Evolutionary conservation across 345 rosid species (phyloP).

Genomic region (Carallia pectinifolia): DNA sequence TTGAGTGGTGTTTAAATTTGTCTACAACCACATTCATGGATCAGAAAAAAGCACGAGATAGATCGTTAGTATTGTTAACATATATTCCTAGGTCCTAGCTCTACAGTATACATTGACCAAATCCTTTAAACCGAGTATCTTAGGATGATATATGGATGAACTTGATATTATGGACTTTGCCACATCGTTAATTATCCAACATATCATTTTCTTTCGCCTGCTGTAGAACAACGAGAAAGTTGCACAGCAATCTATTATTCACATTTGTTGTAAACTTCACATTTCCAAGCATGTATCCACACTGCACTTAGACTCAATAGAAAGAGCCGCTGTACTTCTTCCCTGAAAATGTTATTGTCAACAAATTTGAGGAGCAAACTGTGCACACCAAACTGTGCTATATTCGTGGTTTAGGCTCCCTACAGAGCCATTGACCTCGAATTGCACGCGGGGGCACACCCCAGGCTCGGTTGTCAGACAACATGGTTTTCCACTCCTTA

Average conservation of each 20-base stretch:
- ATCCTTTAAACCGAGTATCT: too few relatives aligned
- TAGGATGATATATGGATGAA: too few relatives aligned
- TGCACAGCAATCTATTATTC: too few relatives aligned
- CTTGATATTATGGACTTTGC: too few relatives aligned
- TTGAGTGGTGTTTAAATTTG: too few relatives aligned
- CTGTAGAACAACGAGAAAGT: slow-evolving; percentile 16
- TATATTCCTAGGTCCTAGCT: too few relatives aligned
- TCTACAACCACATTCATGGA: too few relatives aligned
- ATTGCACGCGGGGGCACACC: slow-evolving; percentile 46
- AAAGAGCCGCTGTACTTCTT: slow-evolving; percentile 57
- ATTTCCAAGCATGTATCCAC: slow-evolving; percentile 69
- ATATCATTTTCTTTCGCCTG: slow-evolving; percentile 56
- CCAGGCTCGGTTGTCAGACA: slow-evolving; percentile 84
- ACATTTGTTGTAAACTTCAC: slow-evolving; percentile 75
- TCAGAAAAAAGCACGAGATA: too few relatives aligned
- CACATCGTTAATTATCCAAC: background rate
- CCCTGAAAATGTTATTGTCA: slow-evolving; percentile 58
- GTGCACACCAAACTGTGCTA: slow-evolving; percentile 45
- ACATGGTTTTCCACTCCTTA: slow-evolving; percentile 82
- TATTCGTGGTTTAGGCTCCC: slow-evolving; percentile 73
- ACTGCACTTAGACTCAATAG: slow-evolving; percentile 65
- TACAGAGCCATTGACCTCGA: slow-evolving; percentile 56
- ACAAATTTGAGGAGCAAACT: slow-evolving; percentile 63
- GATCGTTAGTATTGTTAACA: too few relatives aligned
- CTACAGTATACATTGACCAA: too few relatives aligned